Percentiles rank a stretch among this genome's conserved stretches.
These are phyloP conservation scores for Mycosphaerella sp. DNA, from an alignment of 2,329 filamentous ascomycete species.

Conservation along the genomic window DNA sequence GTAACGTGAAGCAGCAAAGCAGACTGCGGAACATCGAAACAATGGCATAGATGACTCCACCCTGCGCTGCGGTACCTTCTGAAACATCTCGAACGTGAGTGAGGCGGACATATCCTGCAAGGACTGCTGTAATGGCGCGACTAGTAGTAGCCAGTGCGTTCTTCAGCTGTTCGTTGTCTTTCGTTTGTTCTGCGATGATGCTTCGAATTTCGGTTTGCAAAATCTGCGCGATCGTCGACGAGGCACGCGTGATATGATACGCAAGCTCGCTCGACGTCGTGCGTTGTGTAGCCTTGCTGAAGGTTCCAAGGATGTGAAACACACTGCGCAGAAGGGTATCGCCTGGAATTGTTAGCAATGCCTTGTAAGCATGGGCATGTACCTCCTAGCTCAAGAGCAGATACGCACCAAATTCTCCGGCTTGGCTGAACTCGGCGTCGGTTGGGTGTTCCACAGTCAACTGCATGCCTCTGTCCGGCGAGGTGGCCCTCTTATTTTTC, in stretches of 20 bases:
- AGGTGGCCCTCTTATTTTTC: slow-evolving; percentile 19
- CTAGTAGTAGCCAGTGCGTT: slow-evolving; percentile 20
- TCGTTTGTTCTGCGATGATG: slow-evolving; percentile 1
- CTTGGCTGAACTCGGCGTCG: slow-evolving; percentile 17
- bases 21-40: slow-evolving; percentile 36
- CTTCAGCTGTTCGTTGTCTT: slow-evolving; percentile 12
- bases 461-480: slow-evolving; percentile 6
- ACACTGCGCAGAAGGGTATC: slow-evolving; percentile 26
- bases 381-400: background rate
- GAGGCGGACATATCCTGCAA: slow-evolving; percentile 24
- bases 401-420: slow-evolving; percentile 23
- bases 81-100: slow-evolving; percentile 8
- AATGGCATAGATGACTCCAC: slow-evolving; percentile 26
- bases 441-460: background rate
- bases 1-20: slow-evolving; percentile 26
- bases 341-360: slow-evolving; percentile 17
- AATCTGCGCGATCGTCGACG: slow-evolving; percentile 21
- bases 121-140: slow-evolving; percentile 21
- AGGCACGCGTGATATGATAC: slow-evolving; percentile 26
- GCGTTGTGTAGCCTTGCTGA: slow-evolving; percentile 16
- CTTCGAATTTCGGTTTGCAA: slow-evolving; percentile 16
- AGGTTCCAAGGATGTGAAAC: slow-evolving; percentile 24
- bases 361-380: background rate
- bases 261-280: slow-evolving; percentile 22
- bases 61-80: slow-evolving; percentile 11